These are phyloP conservation scores for Dictyostelium brefeldianum DNA, from an alignment of 78 protist species.

Conservation along the genomic window DNA sequence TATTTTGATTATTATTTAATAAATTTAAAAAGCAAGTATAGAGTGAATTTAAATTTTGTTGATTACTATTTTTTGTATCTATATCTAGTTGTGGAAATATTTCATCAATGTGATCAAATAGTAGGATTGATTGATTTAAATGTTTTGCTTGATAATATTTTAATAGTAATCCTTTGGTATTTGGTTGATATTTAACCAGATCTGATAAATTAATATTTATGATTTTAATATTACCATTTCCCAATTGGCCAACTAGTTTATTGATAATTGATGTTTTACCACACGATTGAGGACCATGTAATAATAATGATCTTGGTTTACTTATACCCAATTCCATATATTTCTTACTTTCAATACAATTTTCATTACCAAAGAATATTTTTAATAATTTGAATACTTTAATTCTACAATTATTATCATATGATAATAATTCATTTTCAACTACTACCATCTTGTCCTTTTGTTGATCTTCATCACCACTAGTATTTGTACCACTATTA, in stretches of 20 bases:
- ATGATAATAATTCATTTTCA: constrained; percentile 12
- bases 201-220: constrained; percentile 3
- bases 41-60: neutral
- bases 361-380: neutral
- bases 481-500: neutral
- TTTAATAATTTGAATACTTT: constrained; percentile 21
- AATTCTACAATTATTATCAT: constrained; percentile 12
- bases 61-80: neutral
- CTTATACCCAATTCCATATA: constrained; percentile 6
- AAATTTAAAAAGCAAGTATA: constrained; percentile 2
- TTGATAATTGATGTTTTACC: constrained; percentile 43
- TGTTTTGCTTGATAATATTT: constrained; percentile 38
- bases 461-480: neutral
- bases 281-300: constrained; percentile 37
- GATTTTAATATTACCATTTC: neutral
- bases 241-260: neutral
- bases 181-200: constrained; percentile 36
- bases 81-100: constrained; percentile 31
- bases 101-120: constrained; percentile 58
- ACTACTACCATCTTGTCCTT: too few species aligned
- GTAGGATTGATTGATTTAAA: neutral
- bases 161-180: constrained; percentile 28
- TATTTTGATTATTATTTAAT: neutral
- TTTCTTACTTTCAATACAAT: neutral
- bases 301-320: constrained; percentile 32